Base-by-base conservation (phyloP, 345 rosid species). In the Cochlearia excelsa region DNA sequence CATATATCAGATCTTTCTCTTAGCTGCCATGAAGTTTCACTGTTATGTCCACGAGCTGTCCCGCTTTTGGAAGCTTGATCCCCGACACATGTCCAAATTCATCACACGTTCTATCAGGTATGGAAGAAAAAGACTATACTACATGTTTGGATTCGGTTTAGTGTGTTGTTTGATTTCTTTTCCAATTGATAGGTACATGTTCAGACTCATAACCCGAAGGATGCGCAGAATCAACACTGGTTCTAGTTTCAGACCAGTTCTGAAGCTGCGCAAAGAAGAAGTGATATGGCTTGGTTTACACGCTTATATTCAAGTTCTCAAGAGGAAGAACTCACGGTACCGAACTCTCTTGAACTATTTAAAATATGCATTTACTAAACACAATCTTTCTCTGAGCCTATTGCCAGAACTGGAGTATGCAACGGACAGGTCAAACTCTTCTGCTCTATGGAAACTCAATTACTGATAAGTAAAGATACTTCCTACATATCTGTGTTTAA, bases 1-100 rank as follows among this genome's bases (percentile, higher is more conserved):
- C 67, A 72, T 86, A 78, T 88, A 84, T 73, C 96, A 91, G 77
- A 72, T 75, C 46, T 86, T 91, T 63, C 58, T 91, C 72, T 54
- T 88, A 59, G 77, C 84, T 66, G 96, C 95, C 16, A 88, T 91
- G 95, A 91, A 88, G 65, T 85, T 78, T 66, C 96, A 84, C 50
- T 81, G 95, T 68, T 82, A 82, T 57, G 59, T 78, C 31, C 70
- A 79, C 5, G 82, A 81, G 46, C 52, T 86, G 68, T 80, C 80
- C 2, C 68, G 71, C 67, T 70, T 79, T 39, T 82, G 86, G 84
- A 75, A 72, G 65, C 65, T 83, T 41, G 39, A 31, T 1, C 60
- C 85, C 26, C 65, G 39, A 47, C 65, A 43, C 47, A 66, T 72
- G 63, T 53, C 71, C 57, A 71, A 66, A 49, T 70, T 74, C 51